A percentile compares a stretch with the other conserved stretches of the same genome.
phyloP scores from a whole-genome alignment of 768 basidiomycete genomes.

The Boletus subparvulus region DNA sequence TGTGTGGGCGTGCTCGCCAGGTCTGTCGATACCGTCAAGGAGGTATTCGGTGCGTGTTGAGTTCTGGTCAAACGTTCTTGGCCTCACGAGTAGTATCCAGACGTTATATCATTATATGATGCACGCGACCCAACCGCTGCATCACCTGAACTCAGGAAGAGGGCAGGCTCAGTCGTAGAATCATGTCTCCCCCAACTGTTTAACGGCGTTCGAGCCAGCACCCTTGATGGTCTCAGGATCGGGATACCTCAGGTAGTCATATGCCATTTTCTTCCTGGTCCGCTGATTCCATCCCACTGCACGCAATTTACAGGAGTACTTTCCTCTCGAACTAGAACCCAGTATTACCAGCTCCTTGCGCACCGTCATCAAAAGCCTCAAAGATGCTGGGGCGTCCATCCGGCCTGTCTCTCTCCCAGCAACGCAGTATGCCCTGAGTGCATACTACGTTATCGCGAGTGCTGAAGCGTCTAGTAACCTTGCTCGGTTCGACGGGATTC shows the following conservation, averaged over 20 bases:
- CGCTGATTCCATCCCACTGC: not conserved
- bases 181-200: not conserved
- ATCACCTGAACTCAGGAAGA: constrained; percentile 36
- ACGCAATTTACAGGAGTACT: constrained; percentile 59
- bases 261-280: not conserved
- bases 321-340: constrained; percentile 62
- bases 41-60: constrained; percentile 57
- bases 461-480: constrained; percentile 94
- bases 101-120: constrained; percentile 50
- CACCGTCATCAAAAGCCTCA: constrained; percentile 41
- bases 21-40: constrained; percentile 46
- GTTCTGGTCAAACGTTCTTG: not conserved
- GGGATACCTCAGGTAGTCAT: constrained; percentile 68
- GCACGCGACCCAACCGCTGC: constrained; percentile 74
- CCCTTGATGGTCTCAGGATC: constrained; percentile 57
- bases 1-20: constrained; percentile 83
- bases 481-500: constrained; percentile 84
- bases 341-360: constrained; percentile 48
- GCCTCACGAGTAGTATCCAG: constrained; percentile 24
- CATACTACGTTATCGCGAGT: constrained; percentile 94
- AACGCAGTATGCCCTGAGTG: constrained; percentile 73
- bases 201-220: not conserved
- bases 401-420: constrained; percentile 72
- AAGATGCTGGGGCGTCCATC: constrained; percentile 59
- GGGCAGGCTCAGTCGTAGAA: constrained; percentile 32